Evolutionary conservation across 140 eudicot species (phyloP), one percentile per base, ranked within the genome.

Genomic region (Flaveria floridana): DNA sequence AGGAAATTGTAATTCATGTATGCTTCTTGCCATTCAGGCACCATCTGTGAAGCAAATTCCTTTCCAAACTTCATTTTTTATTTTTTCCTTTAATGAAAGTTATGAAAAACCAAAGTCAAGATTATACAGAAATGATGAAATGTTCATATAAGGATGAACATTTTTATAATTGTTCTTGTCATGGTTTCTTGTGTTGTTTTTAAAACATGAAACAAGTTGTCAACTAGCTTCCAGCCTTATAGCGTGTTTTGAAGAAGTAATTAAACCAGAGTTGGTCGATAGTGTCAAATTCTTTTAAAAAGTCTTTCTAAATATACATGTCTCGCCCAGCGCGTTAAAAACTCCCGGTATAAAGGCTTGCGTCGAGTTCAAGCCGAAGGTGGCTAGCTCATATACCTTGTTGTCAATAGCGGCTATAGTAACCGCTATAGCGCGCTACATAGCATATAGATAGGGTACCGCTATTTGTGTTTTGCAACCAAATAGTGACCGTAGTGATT

Each of bases 21-120:
- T 11, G 95, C 95, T 62, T 70, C 89, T 71, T 81, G 89, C 97
- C 97, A 91, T 85, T 91, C 95, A 16, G 78, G 96, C 18, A 89
- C 93, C 89, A 84, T 89, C 20, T 87, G 96, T 21, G 93, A 83
- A 58, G 86, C 59, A 26, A 83, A 82, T 62, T 87, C 96, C 73
- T 87, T 85, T 30, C 91, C 96, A 52, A 87, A 87, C 89, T 89
- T 89, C 94, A 89, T 89, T 42, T 9, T 69, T 56, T 18, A 14
- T 8, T 7, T 3, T 47, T 20, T 75, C 8, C 4, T 7, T 3
- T 8, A 77, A 23, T 28, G 0, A 26, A 44, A 37, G 18, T 34
- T 1, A 2, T 0, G 34, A 47, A n/a, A 73, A 57, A 15, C 30
- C 9, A 14, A 19, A 14, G n/a, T 5, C 23, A 12, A 10, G 1